Conservation (phyloP, 179 eudicot genomes). For the Vitellaria paradoxa region DNA sequence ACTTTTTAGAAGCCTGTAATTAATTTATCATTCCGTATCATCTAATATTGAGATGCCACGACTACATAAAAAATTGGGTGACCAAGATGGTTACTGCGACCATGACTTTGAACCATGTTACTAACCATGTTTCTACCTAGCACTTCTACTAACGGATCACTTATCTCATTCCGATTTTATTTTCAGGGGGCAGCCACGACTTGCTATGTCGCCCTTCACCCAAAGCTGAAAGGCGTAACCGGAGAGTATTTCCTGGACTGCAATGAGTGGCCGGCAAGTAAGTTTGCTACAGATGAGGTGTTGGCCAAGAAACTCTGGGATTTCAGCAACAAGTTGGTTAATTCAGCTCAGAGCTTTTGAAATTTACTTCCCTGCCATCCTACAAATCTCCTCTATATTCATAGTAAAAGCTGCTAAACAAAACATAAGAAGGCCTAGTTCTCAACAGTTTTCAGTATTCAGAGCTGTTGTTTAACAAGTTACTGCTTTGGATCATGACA, state of each 20-base stretch:
- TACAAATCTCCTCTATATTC: neutral
- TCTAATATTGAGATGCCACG: too few relatives aligned
- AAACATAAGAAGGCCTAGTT: neutral
- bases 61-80: too few relatives aligned
- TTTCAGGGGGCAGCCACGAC: constrained; percentile 86
- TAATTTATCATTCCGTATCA: too few relatives aligned
- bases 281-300: constrained; percentile 46
- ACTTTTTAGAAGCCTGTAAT: too few relatives aligned
- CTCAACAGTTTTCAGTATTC: neutral
- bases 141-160: too few relatives aligned
- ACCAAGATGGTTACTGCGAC: too few relatives aligned
- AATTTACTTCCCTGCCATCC: neutral
- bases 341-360: constrained; percentile 26
- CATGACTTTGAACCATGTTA: too few relatives aligned
- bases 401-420: neutral
- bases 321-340: constrained; percentile 57
- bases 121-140: too few relatives aligned
- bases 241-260: constrained; percentile 75
- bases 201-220: constrained; percentile 75
- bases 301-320: constrained; percentile 76
- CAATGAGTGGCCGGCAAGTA: constrained; percentile 50
- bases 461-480: neutral
- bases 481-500: neutral
- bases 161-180: neutral
- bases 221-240: constrained; percentile 47